Conservation (phyloP, 176 grass and related monocot genomes). For the Microstegium vimineum region DNA sequence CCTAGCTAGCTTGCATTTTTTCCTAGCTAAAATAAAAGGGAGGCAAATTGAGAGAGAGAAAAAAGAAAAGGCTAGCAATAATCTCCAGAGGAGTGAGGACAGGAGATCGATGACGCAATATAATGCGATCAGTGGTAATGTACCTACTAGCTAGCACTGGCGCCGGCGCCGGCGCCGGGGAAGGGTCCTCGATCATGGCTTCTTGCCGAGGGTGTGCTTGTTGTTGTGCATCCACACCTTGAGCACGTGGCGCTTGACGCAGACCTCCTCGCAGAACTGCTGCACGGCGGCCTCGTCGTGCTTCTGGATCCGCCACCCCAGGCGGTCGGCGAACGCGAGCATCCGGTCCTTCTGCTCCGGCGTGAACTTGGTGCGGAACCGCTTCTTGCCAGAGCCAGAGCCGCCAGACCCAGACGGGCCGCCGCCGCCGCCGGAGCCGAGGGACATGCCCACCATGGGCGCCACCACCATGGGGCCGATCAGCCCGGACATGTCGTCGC, state of each 20-base stretch:
- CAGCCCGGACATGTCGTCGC: slow-evolving; percentile 53
- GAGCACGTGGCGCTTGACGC: slow-evolving; percentile 78
- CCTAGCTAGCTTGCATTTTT: slow-evolving; percentile 6
- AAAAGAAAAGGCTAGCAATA: slow-evolving; percentile 14
- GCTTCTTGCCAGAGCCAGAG: slow-evolving; percentile 64
- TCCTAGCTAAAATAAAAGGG: neutral
- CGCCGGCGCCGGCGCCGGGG: neutral
- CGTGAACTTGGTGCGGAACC: slow-evolving; percentile 85
- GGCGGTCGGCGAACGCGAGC: slow-evolving; percentile 76
- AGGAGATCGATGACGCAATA: neutral
- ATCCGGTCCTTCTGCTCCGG: slow-evolving; percentile 97
- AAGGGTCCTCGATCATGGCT: neutral
- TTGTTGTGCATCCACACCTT: slow-evolving; percentile 99
- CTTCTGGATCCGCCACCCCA: slow-evolving; percentile 96
- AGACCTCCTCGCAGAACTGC: slow-evolving; percentile 83
- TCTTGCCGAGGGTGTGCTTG: slow-evolving; percentile 83
- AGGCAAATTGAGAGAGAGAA: neutral
- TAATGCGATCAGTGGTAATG: neutral
- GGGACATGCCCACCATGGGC: slow-evolving; percentile 41
- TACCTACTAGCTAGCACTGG: slow-evolving; percentile 20
- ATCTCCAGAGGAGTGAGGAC: neutral
- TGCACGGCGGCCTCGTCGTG: slow-evolving; percentile 92
- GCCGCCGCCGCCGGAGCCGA: slow-evolving; percentile 20
- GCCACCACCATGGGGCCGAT: slow-evolving; percentile 47
- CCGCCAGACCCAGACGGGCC: slow-evolving; percentile 41